Percentiles rank a stretch among this genome's conserved stretches.
Conservation (phyloP, 208 protist species). For the Trypanosomatidae sp. region DNA sequence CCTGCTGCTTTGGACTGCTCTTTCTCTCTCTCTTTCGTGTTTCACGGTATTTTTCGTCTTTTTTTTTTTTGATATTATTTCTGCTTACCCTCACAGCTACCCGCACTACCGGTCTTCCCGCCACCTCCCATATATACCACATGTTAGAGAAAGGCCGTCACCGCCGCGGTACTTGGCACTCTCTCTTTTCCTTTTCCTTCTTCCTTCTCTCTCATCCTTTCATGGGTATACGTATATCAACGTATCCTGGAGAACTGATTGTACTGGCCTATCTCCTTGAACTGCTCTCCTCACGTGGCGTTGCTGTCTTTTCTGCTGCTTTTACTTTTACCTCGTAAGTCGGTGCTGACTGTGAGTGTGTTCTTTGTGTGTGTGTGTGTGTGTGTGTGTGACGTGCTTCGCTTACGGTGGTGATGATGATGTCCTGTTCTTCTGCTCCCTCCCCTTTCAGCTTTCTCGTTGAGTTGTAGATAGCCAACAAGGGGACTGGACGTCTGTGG, state of each 20-base stretch:
- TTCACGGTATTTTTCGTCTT: neutral
- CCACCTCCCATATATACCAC: neutral
- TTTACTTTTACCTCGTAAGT: neutral
- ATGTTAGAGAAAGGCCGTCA: neutral
- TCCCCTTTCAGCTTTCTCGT: neutral
- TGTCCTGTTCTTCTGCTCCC: neutral
- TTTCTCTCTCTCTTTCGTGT: conserved; percentile 1
- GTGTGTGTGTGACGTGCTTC: neutral
- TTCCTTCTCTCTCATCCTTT: neutral
- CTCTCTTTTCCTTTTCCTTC: neutral
- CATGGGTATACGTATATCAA: neutral
- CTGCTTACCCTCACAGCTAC: neutral
- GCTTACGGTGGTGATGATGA: neutral
- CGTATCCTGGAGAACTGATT: neutral
- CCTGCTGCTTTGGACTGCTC: neutral
- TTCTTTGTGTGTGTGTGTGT: neutral
- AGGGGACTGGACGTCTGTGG: neutral
- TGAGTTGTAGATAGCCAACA: neutral
- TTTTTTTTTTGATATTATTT: neutral
- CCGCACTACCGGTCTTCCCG: neutral
- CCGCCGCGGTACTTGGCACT: neutral
- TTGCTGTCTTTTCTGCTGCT: neutral
- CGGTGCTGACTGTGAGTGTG: neutral
- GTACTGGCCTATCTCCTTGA: neutral
- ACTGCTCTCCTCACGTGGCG: neutral